phyloP scores from a whole-genome alignment of 139 green algal genomes.

The Coccomyxa sp. region DNA sequence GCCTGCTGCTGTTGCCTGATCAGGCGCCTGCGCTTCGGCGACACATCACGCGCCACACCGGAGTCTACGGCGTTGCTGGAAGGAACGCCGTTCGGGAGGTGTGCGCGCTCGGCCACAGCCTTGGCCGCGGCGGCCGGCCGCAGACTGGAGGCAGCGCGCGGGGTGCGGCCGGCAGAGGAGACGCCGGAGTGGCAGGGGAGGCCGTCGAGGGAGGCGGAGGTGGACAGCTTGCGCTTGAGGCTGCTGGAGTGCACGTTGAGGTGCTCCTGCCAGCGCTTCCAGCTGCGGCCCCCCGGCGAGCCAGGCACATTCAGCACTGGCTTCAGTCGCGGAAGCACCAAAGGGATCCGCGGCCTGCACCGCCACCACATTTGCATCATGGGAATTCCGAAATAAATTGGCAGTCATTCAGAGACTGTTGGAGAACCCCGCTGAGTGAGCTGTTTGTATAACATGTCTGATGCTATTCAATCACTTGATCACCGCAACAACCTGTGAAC shows the following conservation, averaged over 20 bases:
- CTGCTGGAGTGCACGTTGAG: not conserved
- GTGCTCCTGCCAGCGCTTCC: conserved; percentile 1
- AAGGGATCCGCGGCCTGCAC: not conserved
- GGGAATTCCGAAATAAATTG: not conserved
- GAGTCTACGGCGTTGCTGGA: not conserved
- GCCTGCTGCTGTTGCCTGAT: no score
- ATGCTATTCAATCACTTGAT: no score
- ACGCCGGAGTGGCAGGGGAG: not conserved
- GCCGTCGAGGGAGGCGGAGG: not conserved
- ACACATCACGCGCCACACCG: not conserved
- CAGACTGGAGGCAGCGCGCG: not conserved
- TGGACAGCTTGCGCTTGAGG: not conserved
- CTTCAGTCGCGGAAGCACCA: no score
- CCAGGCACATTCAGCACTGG: not conserved
- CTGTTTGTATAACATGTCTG: not conserved
- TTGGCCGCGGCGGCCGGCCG: no score
- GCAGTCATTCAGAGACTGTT: not conserved
- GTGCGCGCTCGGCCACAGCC: not conserved
- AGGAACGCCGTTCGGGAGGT: not conserved
- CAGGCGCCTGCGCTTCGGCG: not conserved
- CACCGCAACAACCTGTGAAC: no score
- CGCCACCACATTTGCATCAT: not conserved
- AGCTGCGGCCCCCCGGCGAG: not conserved
- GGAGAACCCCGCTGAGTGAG: not conserved
- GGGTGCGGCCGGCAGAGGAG: no score